These are phyloP conservation scores for Rossbeevera mucosa DNA, from an alignment of 768 basidiomycete genomes.

Conservation along the genomic window DNA sequence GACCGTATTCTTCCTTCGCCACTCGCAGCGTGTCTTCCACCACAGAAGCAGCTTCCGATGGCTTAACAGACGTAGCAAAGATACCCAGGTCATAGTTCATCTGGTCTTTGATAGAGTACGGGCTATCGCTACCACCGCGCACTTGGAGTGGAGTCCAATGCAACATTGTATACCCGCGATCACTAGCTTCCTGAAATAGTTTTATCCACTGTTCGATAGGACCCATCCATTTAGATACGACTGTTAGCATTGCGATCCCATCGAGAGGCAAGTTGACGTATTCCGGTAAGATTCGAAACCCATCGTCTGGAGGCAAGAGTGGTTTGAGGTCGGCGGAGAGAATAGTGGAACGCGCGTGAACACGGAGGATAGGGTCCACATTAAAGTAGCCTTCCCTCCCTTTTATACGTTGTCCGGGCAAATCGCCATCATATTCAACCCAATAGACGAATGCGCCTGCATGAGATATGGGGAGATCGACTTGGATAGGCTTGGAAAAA, in stretches of 20 bases:
- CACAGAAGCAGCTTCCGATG: conserved; percentile 49
- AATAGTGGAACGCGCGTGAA: conserved; percentile 70
- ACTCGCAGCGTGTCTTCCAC: conserved; percentile 62
- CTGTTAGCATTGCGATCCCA: conserved; percentile 81
- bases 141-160: conserved; percentile 96
- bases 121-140: conserved; percentile 83
- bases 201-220: conserved; percentile 68
- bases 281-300: conserved; percentile 46
- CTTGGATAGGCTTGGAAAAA: conserved; percentile 86
- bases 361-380: conserved; percentile 83
- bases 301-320: conserved; percentile 49
- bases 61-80: conserved; percentile 43
- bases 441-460: conserved; percentile 95
- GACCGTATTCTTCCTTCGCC: conserved; percentile 81
- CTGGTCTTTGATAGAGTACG: conserved; percentile 92
- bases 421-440: conserved; percentile 80
- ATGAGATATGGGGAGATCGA: conserved; percentile 94
- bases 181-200: conserved; percentile 77
- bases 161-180: conserved; percentile 96
- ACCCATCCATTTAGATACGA: conserved; percentile 99
- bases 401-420: conserved; percentile 57
- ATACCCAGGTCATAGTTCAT: conserved; percentile 74
- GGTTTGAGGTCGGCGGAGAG: conserved; percentile 52
- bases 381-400: conserved; percentile 95
- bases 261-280: conserved; percentile 75